Evolutionary conservation across 371 early-diverging fungal species (phyloP), one percentile per base, ranked within the genome.

Genomic region (Mucor lusitanicus): DNA sequence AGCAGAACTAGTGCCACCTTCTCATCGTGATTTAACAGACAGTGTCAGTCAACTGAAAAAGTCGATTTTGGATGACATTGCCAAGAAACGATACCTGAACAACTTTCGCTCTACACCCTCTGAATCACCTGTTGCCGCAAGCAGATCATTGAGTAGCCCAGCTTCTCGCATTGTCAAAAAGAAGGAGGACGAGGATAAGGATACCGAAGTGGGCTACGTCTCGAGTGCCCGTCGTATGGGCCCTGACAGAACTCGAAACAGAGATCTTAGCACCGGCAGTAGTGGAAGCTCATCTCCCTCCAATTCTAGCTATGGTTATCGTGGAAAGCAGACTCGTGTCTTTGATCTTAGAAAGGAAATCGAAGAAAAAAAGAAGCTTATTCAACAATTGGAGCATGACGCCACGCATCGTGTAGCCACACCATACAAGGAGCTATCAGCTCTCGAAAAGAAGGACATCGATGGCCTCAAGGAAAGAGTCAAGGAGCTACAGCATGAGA

Each of bases 1-100:
- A 2, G 81, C 85, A 3, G 93, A 93, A 37, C 83, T 97, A 35
- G 81, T 94, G 6, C 95, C 95, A 6, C 93, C 94, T 11, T 88
- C 91, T n/a, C 83, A 87, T 28, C 85, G 90, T 8, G 87, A 88
- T 59, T 73, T 90, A 21, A 79, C 77, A 7, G 88, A 88, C 27
- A 87, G 83, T 39, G 85, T 90, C 5, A 76, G 76, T 59, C 75
- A 76, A 58, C 63, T 90, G 37, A 89, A 87, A 65, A 76, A 83
- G 44, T 79, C 84, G 2, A 79, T 89, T 33, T 65, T 85, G 60
- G 72, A 86, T 17, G 84, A 85, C 42, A 78, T 78, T 66, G 80
- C 81, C 39, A 70, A 71, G 35, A 83, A 85, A 56, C 69, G 71
- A 32, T 64, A 72, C 35, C 35, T 80, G 7, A 63, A 72, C 15